A percentile compares a stretch with the other conserved stretches of the same genome.
Evolutionary conservation across 2,329 filamentous ascomycete species (phyloP).

Genomic region (Blastomyces emzantsi): DNA sequence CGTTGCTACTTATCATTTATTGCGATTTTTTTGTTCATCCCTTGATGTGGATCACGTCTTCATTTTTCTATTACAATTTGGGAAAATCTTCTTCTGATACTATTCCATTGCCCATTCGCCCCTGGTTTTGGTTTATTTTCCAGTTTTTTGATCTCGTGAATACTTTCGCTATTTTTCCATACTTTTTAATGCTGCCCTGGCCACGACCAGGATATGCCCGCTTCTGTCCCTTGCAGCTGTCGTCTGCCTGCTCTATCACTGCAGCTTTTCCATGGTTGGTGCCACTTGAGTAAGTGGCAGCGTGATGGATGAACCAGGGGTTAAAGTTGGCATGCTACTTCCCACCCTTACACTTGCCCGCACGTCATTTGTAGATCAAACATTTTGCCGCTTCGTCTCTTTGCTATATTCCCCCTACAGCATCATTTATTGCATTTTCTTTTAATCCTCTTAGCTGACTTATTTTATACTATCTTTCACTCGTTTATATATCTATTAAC

Average conservation of each 20-base stretch:
- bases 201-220: background rate
- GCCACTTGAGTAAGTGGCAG: background rate
- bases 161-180: background rate
- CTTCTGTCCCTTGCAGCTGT: background rate
- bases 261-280: no score
- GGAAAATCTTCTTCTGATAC: background rate
- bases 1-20: background rate
- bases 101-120: background rate
- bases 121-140: background rate
- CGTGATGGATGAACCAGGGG: background rate
- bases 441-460: background rate
- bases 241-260: background rate
- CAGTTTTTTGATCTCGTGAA: background rate
- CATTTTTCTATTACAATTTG: background rate
- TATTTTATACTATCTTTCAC: constrained; percentile 1
- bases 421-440: constrained; percentile 1
- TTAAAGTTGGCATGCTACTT: background rate
- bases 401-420: background rate
- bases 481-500: constrained; percentile 5
- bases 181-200: background rate
- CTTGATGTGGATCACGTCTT: background rate
- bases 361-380: constrained; percentile 1
- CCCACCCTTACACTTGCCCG: background rate
- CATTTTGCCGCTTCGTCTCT: background rate
- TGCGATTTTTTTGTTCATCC: background rate